Conservation (phyloP, 257 asterid genomes). For the Vinca minor region DNA sequence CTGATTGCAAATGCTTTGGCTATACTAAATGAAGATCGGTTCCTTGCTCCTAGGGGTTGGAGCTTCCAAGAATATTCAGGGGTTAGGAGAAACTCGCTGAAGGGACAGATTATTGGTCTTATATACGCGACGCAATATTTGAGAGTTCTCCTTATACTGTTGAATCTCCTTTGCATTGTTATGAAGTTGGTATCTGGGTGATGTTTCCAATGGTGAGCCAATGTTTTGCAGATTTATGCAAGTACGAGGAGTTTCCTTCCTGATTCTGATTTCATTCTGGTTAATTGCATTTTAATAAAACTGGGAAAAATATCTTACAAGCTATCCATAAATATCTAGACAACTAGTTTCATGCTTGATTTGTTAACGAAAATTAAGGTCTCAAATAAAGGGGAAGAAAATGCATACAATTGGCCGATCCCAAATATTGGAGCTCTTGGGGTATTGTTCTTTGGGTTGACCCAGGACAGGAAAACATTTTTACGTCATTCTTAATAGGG, state of each 20-base stretch:
- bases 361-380: not conserved
- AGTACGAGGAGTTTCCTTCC: not conserved
- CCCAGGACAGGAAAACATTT: not conserved
- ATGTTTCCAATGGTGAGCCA: slow-evolving; percentile 21
- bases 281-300: not conserved
- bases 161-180: slow-evolving; percentile 67
- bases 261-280: not conserved
- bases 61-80: slow-evolving; percentile 93
- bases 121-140: slow-evolving; percentile 76
- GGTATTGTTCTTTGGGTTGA: not conserved
- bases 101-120: slow-evolving; percentile 90
- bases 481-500: too few relatives aligned
- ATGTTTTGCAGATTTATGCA: not conserved
- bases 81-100: slow-evolving; percentile 64
- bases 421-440: not conserved
- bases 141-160: slow-evolving; percentile 71
- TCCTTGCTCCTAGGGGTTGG: slow-evolving; percentile 92
- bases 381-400: not conserved
- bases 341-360: not conserved
- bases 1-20: slow-evolving; percentile 92
- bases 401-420: not conserved
- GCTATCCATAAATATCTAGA: not conserved
- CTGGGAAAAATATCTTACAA: not conserved
- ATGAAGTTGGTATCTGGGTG: slow-evolving; percentile 81
- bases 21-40: slow-evolving; percentile 85